These are phyloP conservation scores for Halenospora varia DNA, from an alignment of 495 filamentous ascomycete species.

Conservation along the genomic window DNA sequence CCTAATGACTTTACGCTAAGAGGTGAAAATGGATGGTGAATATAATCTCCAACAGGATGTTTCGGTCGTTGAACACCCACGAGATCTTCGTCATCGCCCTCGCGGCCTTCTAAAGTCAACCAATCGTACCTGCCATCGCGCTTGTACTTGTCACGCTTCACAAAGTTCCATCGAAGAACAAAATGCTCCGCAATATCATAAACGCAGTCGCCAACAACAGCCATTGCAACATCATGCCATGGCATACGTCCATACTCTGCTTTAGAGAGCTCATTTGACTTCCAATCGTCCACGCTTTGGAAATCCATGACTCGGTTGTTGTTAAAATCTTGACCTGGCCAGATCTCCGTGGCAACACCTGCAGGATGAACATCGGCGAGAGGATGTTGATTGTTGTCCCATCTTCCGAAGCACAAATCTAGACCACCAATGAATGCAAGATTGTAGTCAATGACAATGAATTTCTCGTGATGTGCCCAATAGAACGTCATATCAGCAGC, in stretches of 20 bases:
- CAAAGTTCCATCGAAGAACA: conserved; percentile 90
- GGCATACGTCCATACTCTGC: conserved; percentile 93
- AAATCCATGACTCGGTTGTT: conserved; percentile 97
- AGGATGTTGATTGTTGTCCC: conserved; percentile 82
- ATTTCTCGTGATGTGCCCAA: conserved; percentile 98
- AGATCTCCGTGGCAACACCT: conserved; percentile 77
- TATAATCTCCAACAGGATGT: conserved; percentile 80
- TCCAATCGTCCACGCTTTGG: conserved; percentile 85
- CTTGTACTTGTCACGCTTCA: conserved; percentile 98
- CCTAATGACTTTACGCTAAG: conserved; percentile 45
- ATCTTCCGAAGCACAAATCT: conserved; percentile 94
- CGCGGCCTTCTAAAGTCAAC: conserved; percentile 76
- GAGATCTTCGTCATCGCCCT: conserved; percentile 73
- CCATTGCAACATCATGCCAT: conserved; percentile 96
- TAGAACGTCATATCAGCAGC: conserved; percentile 93
- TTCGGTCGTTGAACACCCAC: conserved; percentile 83
- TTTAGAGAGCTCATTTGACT: conserved; percentile 88
- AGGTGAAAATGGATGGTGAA: conserved; percentile 71
- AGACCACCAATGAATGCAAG: conserved; percentile 89
- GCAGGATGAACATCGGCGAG: conserved; percentile 85
- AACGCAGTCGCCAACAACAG: conserved; percentile 79
- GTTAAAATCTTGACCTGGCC: conserved; percentile 95
- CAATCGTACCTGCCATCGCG: conserved; percentile 74
- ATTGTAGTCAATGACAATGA: conserved; percentile 88
- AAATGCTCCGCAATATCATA: conserved; percentile 98